A percentile compares a stretch with the other conserved stretches of the same genome.
Evolutionary conservation across 148 eudicot species (phyloP).

Genomic region (Limonium bicolor): DNA sequence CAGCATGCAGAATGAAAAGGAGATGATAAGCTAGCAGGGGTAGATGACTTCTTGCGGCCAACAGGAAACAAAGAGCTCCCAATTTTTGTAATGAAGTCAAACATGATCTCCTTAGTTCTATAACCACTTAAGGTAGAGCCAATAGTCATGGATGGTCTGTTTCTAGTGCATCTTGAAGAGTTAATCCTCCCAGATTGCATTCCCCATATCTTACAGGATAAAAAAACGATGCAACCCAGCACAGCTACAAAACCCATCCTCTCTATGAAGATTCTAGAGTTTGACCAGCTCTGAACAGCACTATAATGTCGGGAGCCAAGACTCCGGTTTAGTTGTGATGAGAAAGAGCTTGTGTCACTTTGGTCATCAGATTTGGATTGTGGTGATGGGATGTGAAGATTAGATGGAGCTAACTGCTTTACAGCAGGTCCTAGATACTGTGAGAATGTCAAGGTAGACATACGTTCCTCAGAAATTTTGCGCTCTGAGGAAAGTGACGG

Average conservation of each 20-base stretch:
- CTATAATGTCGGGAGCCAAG: constrained; percentile 35
- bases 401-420: constrained; percentile 66
- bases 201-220: constrained; percentile 34
- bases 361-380: constrained; percentile 26
- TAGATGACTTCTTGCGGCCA: constrained; percentile 24
- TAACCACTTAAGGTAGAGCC: constrained; percentile 20
- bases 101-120: constrained; percentile 24
- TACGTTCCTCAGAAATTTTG: constrained; percentile 37
- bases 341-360: constrained; percentile 22
- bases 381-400: constrained; percentile 41
- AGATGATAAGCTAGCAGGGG: constrained; percentile 37
- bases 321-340: constrained; percentile 67
- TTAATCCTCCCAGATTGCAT: constrained; percentile 22
- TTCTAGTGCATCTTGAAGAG: constrained; percentile 18
- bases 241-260: constrained; percentile 43
- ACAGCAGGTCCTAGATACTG: constrained; percentile 68
- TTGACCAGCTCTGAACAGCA: constrained; percentile 32
- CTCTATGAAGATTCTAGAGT: constrained; percentile 24
- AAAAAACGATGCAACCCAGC: constrained; percentile 53
- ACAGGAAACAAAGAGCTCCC: constrained; percentile 12
- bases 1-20: constrained; percentile 21
- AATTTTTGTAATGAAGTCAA: constrained; percentile 15
- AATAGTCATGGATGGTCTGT: constrained; percentile 13
- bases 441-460: constrained; percentile 33
- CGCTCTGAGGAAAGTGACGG: constrained; percentile 36